Base-by-base conservation (phyloP, 2,329 filamentous ascomycete genomes). In the Xylariaceae sp. region DNA sequence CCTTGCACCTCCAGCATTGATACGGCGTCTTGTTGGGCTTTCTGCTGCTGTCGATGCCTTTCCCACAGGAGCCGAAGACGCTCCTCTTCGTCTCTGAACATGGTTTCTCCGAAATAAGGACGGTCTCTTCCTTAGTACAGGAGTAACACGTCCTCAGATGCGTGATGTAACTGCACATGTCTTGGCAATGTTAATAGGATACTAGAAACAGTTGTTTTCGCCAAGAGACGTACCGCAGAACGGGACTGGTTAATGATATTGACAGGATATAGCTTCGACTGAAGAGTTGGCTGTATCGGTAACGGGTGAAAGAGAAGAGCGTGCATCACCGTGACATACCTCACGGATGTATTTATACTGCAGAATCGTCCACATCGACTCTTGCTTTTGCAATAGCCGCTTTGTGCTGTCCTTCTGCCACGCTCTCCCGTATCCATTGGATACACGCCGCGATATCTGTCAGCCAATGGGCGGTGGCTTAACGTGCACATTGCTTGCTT, bases 101-200 rank as follows among this genome's bases (percentile, higher is more conserved):
- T 17, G 71, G 66, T 47, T 68, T 70, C 55, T 77, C 76, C 0
- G 75, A 76, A 39, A 77, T 76, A 54, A 77, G 71, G 7, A 78
- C 72, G 0, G 72, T 76, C 49, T 76, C 73, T 61, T 76, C 71
- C 17, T 63, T 62, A 51, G 66, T 61, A 67, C 75, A 78, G 59
- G 66, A 51, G 53, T 65, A 66, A 66, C 75, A 78, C 57, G 72
- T 59, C 58, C 71, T 71, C 41, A 75, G 61, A 66, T 78, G 75
- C 18, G 68, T 72, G 30, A 74, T 69, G 67, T 75, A 77, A 61
- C 69, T 71, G 60, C 76, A 78, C 75, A 77, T 77, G 58, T 54
- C 67, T 68, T 57, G 35, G 37, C 45, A 4, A 11, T 58, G 57
- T 60, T 58, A 57, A 51, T 8, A 57, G 60, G 49, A 45, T 51